Base-by-base conservation (phyloP, 2,329 filamentous ascomycete species). In the Thielaviopsis populi region DNA sequence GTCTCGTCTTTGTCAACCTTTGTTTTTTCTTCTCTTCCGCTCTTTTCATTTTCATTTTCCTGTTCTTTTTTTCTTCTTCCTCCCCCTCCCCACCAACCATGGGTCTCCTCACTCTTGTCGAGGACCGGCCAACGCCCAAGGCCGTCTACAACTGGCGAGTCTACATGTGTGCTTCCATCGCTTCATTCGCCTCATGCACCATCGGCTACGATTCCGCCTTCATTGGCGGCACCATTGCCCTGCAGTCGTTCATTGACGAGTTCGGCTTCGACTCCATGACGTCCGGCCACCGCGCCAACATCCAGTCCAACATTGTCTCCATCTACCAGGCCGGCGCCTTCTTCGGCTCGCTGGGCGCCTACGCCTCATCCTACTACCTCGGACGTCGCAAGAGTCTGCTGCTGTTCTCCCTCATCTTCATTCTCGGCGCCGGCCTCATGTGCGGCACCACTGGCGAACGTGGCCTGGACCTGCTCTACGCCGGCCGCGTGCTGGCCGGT, bases 291-390 rank as follows among this genome's bases (percentile, higher is more conserved):
- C 74, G 84, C 30, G 79, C 83, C 37, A 73, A 87, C 3, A 75
- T 87, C 59, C 85, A 83, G 70, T 78, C 85, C 69, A 92, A 91
- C 72, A 90, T 91, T 67, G 88, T 91, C 61, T 90, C 86, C 30
- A 82, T 87, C 63, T 91, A 66, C 75, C 89, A 92, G 73, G 89
- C 88, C 10, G 88, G 88, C 66, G 88, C 88, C 66, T 91, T 94
- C 76, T 91, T 92, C 69, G 89, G 89, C 61, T 83, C 85, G n/a
- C 75, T 90, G 48, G 79, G 81, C 66, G 86, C 84, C 64, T 91
- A 87, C 68, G 78, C 76, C 8, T 79, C 82, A 41, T 83, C 81
- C 37, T 84, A 86, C 75, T 88, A 80, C 71, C 75, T 86, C 67
- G 88, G 88, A 33, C 81, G 88, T 24, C 82, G 82, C 69, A 80